phyloP scores from a whole-genome alignment of 2,329 filamentous ascomycete species.

The Pyrenophora teres region DNA sequence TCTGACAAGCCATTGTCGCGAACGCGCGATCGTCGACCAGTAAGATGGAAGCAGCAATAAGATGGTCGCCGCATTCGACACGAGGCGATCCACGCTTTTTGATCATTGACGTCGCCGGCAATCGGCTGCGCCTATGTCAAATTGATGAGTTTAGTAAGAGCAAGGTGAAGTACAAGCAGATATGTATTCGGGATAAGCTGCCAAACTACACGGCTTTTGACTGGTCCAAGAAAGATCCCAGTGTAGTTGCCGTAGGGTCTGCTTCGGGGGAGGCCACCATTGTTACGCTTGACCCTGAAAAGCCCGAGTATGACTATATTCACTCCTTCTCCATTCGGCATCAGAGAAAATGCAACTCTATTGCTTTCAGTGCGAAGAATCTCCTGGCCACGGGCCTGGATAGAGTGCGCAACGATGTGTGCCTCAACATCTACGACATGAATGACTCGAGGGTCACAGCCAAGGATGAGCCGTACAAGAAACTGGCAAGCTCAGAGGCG shows the following conservation, averaged over 20 bases:
- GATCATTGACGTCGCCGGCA: conserved; percentile 64
- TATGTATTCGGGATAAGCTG: conserved; percentile 60
- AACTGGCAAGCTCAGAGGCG: conserved; percentile 67
- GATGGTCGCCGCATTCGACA: conserved; percentile 66
- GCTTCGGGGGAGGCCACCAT: conserved; percentile 76
- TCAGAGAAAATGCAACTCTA: conserved; percentile 77
- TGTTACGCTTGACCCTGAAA: conserved; percentile 70
- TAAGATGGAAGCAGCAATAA: conserved; percentile 64
- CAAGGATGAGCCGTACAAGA: conserved; percentile 59
- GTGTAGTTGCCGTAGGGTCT: conserved; percentile 75
- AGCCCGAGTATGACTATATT: conserved; percentile 50
- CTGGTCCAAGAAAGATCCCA: conserved; percentile 65
- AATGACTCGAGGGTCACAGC: conserved; percentile 59
- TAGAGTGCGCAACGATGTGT: conserved; percentile 79
- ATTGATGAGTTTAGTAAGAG: conserved; percentile 47
- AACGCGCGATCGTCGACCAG: conserved; percentile 9
- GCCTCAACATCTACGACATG: conserved; percentile 82
- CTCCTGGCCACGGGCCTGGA: conserved; percentile 79
- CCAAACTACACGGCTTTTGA: conserved; percentile 68
- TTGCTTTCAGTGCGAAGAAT: conserved; percentile 74
- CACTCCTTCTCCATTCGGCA: conserved; percentile 74
- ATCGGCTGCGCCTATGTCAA: conserved; percentile 63
- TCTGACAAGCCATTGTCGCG: conserved; percentile 1
- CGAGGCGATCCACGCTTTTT: conserved; percentile 61
- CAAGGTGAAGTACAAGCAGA: conserved; percentile 57